Evolutionary conservation across 495 filamentous ascomycete genomes (phyloP).

Genomic region (Penicillium simplicissimum): DNA sequence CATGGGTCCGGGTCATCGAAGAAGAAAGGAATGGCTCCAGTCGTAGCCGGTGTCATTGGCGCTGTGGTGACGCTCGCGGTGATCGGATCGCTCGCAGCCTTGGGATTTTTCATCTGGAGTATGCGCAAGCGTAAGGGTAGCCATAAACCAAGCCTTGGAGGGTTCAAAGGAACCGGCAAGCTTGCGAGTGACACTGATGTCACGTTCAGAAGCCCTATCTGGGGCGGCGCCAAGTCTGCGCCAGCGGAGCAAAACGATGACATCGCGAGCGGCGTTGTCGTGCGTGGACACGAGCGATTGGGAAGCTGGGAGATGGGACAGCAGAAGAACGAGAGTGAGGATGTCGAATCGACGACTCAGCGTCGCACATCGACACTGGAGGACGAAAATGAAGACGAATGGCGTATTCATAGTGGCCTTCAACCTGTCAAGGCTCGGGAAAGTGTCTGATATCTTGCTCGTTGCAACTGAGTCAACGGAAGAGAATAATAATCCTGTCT

Average conservation of each 20-base stretch:
- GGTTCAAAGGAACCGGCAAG: slow-evolving; percentile 52
- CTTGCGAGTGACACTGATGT: slow-evolving; percentile 54
- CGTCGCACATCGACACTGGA: slow-evolving; percentile 2
- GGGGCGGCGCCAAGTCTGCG: slow-evolving; percentile 27
- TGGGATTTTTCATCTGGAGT: slow-evolving; percentile 46
- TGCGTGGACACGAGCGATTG: slow-evolving; percentile 45
- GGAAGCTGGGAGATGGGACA: slow-evolving; percentile 57
- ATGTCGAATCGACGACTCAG: slow-evolving; percentile 5
- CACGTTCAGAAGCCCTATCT: slow-evolving; percentile 34
- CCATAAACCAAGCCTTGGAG: slow-evolving; percentile 35
- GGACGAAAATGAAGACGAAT: slow-evolving; percentile 33
- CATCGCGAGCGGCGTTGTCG: slow-evolving; percentile 21
- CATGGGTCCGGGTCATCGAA: neutral
- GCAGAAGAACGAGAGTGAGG: slow-evolving; percentile 20
- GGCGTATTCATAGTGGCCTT: slow-evolving; percentile 28
- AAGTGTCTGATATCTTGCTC: slow-evolving; percentile 30
- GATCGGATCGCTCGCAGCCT: slow-evolving; percentile 24
- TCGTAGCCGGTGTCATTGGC: slow-evolving; percentile 58
- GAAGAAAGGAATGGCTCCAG: slow-evolving; percentile 28
- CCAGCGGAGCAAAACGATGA: slow-evolving; percentile 17
- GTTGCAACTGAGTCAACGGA: neutral
- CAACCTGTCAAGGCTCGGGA: slow-evolving; percentile 37
- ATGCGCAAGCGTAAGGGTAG: slow-evolving; percentile 31
- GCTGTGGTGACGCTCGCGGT: slow-evolving; percentile 45
- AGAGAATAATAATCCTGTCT: neutral